Base-by-base conservation (phyloP, 2,329 filamentous ascomycete species). In the Fusarium longipes region DNA sequence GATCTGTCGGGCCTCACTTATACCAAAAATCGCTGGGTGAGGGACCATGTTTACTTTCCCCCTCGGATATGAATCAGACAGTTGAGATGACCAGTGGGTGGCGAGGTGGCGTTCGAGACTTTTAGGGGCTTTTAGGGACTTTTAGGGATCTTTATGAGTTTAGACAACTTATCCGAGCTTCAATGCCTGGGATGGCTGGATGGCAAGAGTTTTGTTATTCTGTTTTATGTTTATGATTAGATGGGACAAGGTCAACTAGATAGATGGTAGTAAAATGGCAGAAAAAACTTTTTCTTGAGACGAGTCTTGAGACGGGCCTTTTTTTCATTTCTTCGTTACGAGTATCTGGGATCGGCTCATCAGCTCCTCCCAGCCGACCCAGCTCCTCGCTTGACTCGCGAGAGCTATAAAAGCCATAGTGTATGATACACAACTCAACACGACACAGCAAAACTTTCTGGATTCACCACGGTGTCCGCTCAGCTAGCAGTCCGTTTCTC, bases 351-450 rank as follows among this genome's bases (percentile, higher is more conserved):
- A 54, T 55, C 35, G 44, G 48, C 44, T 57, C 30, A 27, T 36
- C 39, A 49, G 49, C 38, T 24, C 12, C 38, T 47, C 42, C 51
- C 18, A 49, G 51, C 50, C 33, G n/a, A 43, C 22, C 14, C 43
- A 35, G 22, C 30, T 58, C 50, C 57, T 64, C 45, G 29, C 51
- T 62, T 52, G 15, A 47, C 40, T 35, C 27, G 20, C 57, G 45
- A 67, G 57, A 42, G 48, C 57, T 27, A 30, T 51, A 58, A 48
- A 53, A 72, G 52, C 58, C 60, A 67, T 65, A 65, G 57, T 65
- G 59, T 73, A 70, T 70, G 61, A 65, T 71, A 73, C 58, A 71
- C 55, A 47, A 62, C 64, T 50, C 39, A 56, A 32, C 33, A 45
- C 29, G 24, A 35, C 57, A n/a, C 12, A 42, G 22, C 50, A 39